Conservation (phyloP, 2,329 filamentous ascomycete genomes). For the Fusarium beomiforme region DNA sequence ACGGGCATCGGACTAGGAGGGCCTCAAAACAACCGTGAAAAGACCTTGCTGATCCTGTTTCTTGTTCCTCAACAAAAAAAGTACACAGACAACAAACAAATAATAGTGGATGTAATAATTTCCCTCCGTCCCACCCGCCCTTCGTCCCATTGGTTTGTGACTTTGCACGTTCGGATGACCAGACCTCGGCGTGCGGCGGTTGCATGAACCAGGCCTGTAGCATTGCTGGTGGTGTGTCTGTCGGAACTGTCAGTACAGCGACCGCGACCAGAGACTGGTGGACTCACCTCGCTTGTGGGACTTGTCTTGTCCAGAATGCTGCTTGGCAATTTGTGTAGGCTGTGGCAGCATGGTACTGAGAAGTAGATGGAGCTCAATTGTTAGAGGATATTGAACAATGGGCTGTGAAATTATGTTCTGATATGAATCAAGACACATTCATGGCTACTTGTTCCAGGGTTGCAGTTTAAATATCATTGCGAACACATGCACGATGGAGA, state of each 20-base stretch:
- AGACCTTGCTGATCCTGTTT: accelerated
- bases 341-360: neutral
- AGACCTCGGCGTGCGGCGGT: neutral
- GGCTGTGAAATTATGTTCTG: accelerated
- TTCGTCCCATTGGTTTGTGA: accelerated
- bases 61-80: neutral
- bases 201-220: accelerated
- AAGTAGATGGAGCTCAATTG: accelerated
- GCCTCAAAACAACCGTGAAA: neutral
- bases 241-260: neutral
- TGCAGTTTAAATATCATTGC: neutral
- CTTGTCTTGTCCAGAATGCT: accelerated
- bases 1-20: neutral
- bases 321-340: accelerated
- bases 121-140: neutral
- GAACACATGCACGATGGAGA: accelerated
- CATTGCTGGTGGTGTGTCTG: neutral
- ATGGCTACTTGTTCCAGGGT: neutral
- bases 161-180: neutral
- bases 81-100: neutral
- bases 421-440: neutral
- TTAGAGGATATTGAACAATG: neutral
- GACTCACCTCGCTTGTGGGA: neutral
- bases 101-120: neutral
- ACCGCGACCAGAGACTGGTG: accelerated